These are phyloP conservation scores for Tilletiopsis washingtonensis DNA, from an alignment of 1,284 basidiomycete genomes.

Conservation along the genomic window DNA sequence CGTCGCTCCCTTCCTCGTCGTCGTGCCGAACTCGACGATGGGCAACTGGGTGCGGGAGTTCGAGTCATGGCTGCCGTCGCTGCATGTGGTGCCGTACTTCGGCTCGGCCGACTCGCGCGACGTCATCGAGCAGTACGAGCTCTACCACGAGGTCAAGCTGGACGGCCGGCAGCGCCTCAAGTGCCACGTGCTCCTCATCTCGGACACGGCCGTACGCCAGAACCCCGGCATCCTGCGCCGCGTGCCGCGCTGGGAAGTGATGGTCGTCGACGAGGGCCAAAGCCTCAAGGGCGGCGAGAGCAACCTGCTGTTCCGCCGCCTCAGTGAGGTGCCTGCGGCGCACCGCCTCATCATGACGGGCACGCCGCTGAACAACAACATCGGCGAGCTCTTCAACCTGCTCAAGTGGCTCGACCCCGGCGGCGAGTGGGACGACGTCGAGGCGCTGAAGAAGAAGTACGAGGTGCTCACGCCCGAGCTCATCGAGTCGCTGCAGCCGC, in stretches of 20 bases:
- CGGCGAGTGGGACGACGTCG: conserved; percentile 25
- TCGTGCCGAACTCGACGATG: conserved; percentile 89
- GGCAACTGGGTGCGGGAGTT: conserved; percentile 77
- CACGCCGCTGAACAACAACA: conserved; percentile 94
- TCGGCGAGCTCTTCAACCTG: conserved; percentile 58
- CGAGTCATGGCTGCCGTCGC: conserved; percentile 73
- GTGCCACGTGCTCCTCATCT: conserved; percentile 30
- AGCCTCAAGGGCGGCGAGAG: conserved; percentile 56
- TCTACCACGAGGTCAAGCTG: conserved; percentile 56
- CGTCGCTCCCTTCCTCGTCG: conserved; percentile 65
- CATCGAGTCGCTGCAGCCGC: conserved; percentile 62
- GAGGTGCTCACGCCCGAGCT: conserved; percentile 33
- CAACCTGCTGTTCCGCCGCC: conserved; percentile 70
- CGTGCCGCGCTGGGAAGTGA: conserved; percentile 79
- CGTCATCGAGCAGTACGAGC: conserved; percentile 71
- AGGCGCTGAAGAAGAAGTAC: conserved; percentile 19
- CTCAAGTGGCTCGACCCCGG: conserved; percentile 27
- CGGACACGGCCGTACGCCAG: conserved; percentile 16
- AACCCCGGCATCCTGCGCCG: conserved; percentile 54
- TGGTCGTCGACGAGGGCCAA: conserved; percentile 90
- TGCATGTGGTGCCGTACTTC: conserved; percentile 68
- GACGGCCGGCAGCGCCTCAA: conserved; percentile 11
- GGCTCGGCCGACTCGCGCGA: conserved; percentile 58
- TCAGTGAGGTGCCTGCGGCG: conserved; percentile 68
- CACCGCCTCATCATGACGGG: conserved; percentile 86